phyloP scores from a whole-genome alignment of 2,329 filamentous ascomycete species.

The Penicillium sp. region DNA sequence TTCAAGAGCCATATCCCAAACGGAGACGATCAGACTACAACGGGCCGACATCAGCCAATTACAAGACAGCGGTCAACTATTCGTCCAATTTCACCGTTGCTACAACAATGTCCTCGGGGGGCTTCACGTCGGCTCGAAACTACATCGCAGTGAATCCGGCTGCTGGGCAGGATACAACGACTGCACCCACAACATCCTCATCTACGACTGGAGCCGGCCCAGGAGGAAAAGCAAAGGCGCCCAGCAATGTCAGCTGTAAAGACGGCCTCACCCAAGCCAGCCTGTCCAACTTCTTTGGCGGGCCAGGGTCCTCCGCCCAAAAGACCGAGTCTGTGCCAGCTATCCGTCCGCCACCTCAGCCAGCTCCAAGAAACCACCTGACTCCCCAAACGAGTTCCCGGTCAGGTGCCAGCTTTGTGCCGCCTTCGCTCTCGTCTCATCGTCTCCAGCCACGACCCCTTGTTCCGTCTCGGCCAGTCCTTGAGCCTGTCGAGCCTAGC shows the following conservation, averaged over 20 bases:
- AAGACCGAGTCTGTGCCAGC: conserved; percentile 16
- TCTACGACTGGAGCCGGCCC: conserved; percentile 10
- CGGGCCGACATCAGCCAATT: conserved; percentile 31
- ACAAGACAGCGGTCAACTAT: conserved; percentile 51
- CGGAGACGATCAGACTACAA: conserved; percentile 32
- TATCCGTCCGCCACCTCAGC: conserved; percentile 7
- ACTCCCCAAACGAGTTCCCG: conserved; percentile 8
- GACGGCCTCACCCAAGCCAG: conserved; percentile 51
- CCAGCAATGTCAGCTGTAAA: conserved; percentile 37
- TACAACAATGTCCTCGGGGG: conserved; percentile 53
- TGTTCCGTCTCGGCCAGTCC: conserved; percentile 34
- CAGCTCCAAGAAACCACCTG: conserved; percentile 16
- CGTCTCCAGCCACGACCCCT: conserved; percentile 37
- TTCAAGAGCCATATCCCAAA: conserved; percentile 31
- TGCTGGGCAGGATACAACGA: conserved; percentile 25
- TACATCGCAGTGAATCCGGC: conserved; percentile 49
- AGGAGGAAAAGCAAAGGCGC: conserved; percentile 32
- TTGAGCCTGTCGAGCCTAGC: conserved; percentile 34
- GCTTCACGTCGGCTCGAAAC: conserved; percentile 64
- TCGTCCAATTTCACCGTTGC: conserved; percentile 40
- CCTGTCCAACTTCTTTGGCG: conserved; percentile 56
- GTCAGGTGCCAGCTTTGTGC: conserved; percentile 20
- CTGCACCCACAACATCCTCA: conserved; percentile 24
- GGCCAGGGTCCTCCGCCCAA: conserved; percentile 22
- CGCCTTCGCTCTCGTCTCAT: conserved; percentile 28